Percentiles rank a stretch among this genome's conserved stretches.
Conservation (phyloP, 2,329 filamentous ascomycete genomes). For the Lachnellula willkommii region DNA sequence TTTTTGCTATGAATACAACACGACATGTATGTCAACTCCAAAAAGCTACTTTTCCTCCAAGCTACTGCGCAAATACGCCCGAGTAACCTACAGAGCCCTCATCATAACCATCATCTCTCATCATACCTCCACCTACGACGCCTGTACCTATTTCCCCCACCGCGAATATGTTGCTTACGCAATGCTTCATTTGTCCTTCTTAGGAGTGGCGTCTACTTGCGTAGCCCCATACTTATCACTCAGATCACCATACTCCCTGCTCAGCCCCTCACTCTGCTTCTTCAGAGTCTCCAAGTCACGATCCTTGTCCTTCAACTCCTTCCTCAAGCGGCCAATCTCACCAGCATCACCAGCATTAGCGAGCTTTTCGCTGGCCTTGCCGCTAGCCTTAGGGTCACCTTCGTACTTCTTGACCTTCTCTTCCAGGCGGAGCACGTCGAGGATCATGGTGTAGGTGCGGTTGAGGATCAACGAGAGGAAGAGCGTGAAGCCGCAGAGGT, state of each 20-base stretch:
- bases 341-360: constrained; percentile 67
- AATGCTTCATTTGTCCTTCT: constrained; percentile 45
- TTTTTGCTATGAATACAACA: not conserved
- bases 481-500: constrained; percentile 97
- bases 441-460: constrained; percentile 87
- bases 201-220: constrained; percentile 44
- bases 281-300: constrained; percentile 80
- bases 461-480: constrained; percentile 98
- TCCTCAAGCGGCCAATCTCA: constrained; percentile 64
- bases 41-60: not conserved
- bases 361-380: constrained; percentile 68
- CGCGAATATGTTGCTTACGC: not conserved
- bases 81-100: not conserved
- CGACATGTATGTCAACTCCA: not conserved
- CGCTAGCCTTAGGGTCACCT: constrained; percentile 53
- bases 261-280: constrained; percentile 83
- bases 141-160: not conserved
- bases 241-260: constrained; percentile 78
- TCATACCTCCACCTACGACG: not conserved
- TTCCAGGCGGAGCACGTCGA: constrained; percentile 60
- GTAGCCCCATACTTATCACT: constrained; percentile 71
- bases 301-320: constrained; percentile 68
- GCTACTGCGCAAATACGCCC: not conserved
- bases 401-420: constrained; percentile 83
- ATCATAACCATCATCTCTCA: not conserved